These are phyloP conservation scores for Eleusine indica DNA, from an alignment of 176 grass and related monocot species.

Conservation along the genomic window DNA sequence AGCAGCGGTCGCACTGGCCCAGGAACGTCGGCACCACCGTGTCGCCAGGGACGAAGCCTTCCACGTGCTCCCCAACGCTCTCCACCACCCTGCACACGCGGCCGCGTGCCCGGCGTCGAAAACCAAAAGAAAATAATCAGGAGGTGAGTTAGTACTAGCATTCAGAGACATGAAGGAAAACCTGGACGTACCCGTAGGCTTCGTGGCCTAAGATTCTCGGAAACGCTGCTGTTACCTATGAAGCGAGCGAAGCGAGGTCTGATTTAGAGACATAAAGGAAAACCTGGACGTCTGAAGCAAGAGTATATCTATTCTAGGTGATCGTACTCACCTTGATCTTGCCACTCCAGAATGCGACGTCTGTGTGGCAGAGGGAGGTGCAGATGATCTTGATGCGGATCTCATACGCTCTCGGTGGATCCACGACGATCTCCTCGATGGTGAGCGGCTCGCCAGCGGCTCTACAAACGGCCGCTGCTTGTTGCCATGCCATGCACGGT, in stretches of 20 bases:
- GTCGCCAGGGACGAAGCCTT: slow-evolving; percentile 58
- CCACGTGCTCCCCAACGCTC: slow-evolving; percentile 69
- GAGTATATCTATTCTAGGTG: neutral
- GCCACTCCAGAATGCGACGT: slow-evolving; percentile 61
- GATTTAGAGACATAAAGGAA: too few relatives aligned
- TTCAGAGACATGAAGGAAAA: neutral
- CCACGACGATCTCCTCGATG: slow-evolving; percentile 81
- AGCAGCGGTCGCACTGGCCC: slow-evolving; percentile 60
- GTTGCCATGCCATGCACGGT: neutral
- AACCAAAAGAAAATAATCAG: neutral
- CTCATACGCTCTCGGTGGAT: slow-evolving; percentile 63
- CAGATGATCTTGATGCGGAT: slow-evolving; percentile 68
- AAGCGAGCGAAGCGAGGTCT: neutral
- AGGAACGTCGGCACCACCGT: slow-evolving; percentile 64
- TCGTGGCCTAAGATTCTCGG: slow-evolving; percentile 75
- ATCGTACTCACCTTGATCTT: slow-evolving; percentile 35
- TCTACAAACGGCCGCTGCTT: slow-evolving; percentile 72
- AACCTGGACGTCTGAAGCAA: too few relatives aligned
- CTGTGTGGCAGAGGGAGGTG: slow-evolving; percentile 76
- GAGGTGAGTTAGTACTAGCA: neutral
- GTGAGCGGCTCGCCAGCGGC: slow-evolving; percentile 55
- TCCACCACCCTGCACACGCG: slow-evolving; percentile 57
- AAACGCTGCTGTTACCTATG: slow-evolving; percentile 33
- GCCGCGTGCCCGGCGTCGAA: too few relatives aligned
- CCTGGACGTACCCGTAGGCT: slow-evolving; percentile 58